These are phyloP conservation scores for Lipomyces yamadae DNA, from an alignment of 805 yeast species.

Conservation along the genomic window DNA sequence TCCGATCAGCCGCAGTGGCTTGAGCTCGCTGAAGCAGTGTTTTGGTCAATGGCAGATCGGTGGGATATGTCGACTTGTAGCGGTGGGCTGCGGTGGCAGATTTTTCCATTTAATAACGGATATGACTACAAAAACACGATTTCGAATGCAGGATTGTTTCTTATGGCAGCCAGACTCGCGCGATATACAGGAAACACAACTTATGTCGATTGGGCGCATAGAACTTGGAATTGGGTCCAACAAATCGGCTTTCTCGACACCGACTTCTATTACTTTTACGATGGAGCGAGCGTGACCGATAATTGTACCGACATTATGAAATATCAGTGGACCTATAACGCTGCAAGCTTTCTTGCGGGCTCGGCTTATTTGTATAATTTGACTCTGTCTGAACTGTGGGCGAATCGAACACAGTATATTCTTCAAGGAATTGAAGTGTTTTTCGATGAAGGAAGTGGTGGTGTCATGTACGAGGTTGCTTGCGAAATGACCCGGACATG, in stretches of 20 bases:
- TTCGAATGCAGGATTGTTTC: conserved; percentile 82
- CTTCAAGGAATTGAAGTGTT: conserved; percentile 63
- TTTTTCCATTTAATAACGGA: conserved; percentile 91
- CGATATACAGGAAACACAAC: conserved; percentile 74
- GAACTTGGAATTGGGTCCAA: conserved; percentile 72
- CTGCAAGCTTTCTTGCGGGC: conserved; percentile 78
- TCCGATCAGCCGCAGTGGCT: conserved; percentile 73
- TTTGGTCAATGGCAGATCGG: conserved; percentile 84
- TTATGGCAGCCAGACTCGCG: conserved; percentile 80
- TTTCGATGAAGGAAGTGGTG: conserved; percentile 46
- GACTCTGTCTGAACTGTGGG: conserved; percentile 73
- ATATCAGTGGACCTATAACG: conserved; percentile 85
- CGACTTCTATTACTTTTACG: conserved; percentile 53
- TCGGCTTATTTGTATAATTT: conserved; percentile 77
- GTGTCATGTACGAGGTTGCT: conserved; percentile 77
- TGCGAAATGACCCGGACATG: conserved; percentile 72
- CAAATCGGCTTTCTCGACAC: conserved; percentile 52
- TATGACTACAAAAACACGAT: conserved; percentile 90
- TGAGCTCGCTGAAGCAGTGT: conserved; percentile 82
- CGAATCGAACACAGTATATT: conserved; percentile 59
- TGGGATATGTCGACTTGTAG: conserved; percentile 79
- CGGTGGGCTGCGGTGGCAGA: conserved; percentile 97
- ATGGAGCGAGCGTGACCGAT: conserved; percentile 51
- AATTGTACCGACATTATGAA: conserved; percentile 67
- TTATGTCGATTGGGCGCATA: conserved; percentile 71